Conservation (phyloP, 257 asterid species). For the Verbascum thapsus region DNA sequence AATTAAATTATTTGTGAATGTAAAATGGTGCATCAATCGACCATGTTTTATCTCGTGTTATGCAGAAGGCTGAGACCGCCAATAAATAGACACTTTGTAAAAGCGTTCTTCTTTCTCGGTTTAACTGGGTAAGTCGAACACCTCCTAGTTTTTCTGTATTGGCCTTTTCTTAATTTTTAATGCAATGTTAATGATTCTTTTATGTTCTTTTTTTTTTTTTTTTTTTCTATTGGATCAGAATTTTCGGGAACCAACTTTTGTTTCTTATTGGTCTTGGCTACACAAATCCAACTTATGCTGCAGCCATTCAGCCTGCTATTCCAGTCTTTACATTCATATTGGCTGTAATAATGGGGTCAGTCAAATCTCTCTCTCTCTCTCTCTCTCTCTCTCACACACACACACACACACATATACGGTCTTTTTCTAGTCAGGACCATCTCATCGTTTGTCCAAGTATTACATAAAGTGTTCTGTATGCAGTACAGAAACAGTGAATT, state of each 20-base stretch:
- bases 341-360: constrained; percentile 92
- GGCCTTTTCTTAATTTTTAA: constrained; percentile 14
- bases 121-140: constrained; percentile 75
- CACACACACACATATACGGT: no score
- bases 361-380: constrained; percentile 29
- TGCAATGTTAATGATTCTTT: constrained; percentile 26
- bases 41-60: constrained; percentile 20
- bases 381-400: neutral
- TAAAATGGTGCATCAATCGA: neutral
- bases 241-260: constrained; percentile 92
- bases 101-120: constrained; percentile 90
- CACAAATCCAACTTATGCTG: constrained; percentile 95
- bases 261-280: constrained; percentile 94
- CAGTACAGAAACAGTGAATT: constrained; percentile 88
- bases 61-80: constrained; percentile 81
- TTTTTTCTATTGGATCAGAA: constrained; percentile 48
- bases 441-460: constrained; percentile 23
- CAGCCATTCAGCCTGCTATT: constrained; percentile 93
- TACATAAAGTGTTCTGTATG: constrained; percentile 46
- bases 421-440: no score
- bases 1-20: constrained; percentile 1
- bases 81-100: constrained; percentile 54
- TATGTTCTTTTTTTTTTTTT: constrained; percentile 13
- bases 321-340: constrained; percentile 95
- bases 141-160: constrained; percentile 19